Evolutionary conservation across 257 asterid species (phyloP).

Genomic region (Ilex asprella): DNA sequence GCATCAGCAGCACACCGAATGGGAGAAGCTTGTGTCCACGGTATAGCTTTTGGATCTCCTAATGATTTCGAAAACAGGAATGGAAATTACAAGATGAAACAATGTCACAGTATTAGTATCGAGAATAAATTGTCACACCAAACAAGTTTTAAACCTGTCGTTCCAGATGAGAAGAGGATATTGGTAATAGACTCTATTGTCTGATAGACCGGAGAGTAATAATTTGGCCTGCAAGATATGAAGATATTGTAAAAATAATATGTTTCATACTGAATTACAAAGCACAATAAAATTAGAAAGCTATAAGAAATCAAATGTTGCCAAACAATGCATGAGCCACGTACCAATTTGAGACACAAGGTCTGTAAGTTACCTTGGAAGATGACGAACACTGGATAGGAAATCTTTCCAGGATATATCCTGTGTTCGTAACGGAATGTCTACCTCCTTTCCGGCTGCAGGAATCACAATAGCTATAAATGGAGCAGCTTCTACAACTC

Average conservation of each 20-base stretch:
- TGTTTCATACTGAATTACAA: constrained; percentile 4
- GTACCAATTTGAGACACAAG: background rate
- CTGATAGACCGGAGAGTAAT: constrained; percentile 56
- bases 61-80: constrained; percentile 14
- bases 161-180: constrained; percentile 89
- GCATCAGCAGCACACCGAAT: constrained; percentile 81
- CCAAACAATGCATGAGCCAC: background rate
- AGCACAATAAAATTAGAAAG: background rate
- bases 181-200: constrained; percentile 63
- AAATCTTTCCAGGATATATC: constrained; percentile 68
- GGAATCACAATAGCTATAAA: constrained; percentile 63
- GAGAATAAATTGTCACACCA: background rate
- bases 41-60: constrained; percentile 98
- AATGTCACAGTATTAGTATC: background rate
- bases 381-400: constrained; percentile 41
- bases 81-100: constrained; percentile 1
- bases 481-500: constrained; percentile 75
- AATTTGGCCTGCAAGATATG: constrained; percentile 44
- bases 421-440: constrained; percentile 52
- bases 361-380: constrained; percentile 41
- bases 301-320: background rate
- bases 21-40: constrained; percentile 93
- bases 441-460: constrained; percentile 57
- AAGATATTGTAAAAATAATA: constrained; percentile 7
- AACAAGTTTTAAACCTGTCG: constrained; percentile 55